Evolutionary conservation across 352 stramenopile species (phyloP).

Genomic region (Phytophthora cryptogea): DNA sequence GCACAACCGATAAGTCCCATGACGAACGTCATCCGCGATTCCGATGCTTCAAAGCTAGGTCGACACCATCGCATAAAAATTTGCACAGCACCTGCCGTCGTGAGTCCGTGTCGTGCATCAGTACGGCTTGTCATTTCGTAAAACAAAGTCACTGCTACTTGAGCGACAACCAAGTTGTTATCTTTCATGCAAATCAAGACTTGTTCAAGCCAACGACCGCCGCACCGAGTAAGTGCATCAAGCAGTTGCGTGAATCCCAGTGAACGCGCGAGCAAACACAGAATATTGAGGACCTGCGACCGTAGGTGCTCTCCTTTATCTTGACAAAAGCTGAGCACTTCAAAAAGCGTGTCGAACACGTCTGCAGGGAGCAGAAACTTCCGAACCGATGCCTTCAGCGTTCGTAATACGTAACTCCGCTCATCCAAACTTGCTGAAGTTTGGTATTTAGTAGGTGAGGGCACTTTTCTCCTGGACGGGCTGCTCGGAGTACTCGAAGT

Average conservation of each 20-base stretch:
- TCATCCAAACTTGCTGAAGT: conserved; percentile 13
- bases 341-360: conserved; percentile 49
- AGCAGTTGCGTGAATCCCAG: conserved; percentile 62
- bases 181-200: conserved; percentile 52
- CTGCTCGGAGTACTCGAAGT: conserved; percentile 4
- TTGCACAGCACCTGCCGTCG: conserved; percentile 57
- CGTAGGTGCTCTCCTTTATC: conserved; percentile 12
- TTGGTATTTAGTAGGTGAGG: conserved; percentile 3
- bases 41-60: conserved; percentile 32
- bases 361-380: conserved; percentile 32
- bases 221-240: conserved; percentile 57
- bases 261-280: conserved; percentile 43
- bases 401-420: conserved; percentile 22
- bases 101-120: conserved; percentile 65
- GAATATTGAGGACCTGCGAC: conserved; percentile 21
- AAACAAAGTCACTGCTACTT: conserved; percentile 54
- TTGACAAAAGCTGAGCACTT: conserved; percentile 31
- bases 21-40: conserved; percentile 38
- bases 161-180: conserved; percentile 31
- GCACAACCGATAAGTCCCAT: conserved; percentile 57
- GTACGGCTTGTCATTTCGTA: conserved; percentile 56
- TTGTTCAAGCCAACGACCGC: conserved; percentile 52
- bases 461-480: conserved; percentile 6
- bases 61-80: conserved; percentile 54
- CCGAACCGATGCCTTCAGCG: conserved; percentile 23